Conservation (phyloP, 768 basidiomycete genomes). For the Russula abietina region DNA sequence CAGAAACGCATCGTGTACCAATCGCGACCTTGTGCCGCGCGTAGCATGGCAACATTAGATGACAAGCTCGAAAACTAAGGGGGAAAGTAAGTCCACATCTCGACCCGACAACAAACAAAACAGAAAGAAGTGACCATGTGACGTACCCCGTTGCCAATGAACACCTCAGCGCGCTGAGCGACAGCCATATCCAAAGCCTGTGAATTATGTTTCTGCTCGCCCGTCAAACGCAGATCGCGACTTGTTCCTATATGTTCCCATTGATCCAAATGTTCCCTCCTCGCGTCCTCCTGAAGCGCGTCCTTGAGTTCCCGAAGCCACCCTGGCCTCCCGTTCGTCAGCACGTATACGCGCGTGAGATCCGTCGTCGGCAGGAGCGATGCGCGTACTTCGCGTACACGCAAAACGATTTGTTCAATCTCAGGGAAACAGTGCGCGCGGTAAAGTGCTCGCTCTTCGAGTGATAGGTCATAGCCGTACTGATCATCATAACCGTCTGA, state of each 20-base stretch:
- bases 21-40: constrained; percentile 6
- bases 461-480: neutral
- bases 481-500: neutral
- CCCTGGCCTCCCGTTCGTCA: constrained; percentile 39
- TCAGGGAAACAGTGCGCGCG: constrained; percentile 40
- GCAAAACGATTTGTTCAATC: constrained; percentile 37
- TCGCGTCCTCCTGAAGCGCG: constrained; percentile 28
- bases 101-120: neutral
- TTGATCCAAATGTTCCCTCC: constrained; percentile 19
- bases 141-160: constrained; percentile 49
- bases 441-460: constrained; percentile 29
- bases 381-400: constrained; percentile 33
- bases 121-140: neutral
- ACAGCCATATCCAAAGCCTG: constrained; percentile 48
- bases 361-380: constrained; percentile 24
- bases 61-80: constrained; percentile 23
- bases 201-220: constrained; percentile 40
- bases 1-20: constrained; percentile 16
- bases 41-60: constrained; percentile 22
- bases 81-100: neutral
- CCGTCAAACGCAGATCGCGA: constrained; percentile 36
- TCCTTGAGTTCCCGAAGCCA: constrained; percentile 39
- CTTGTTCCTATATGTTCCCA: constrained; percentile 40
- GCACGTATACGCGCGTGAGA: constrained; percentile 39
- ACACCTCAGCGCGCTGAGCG: constrained; percentile 40